Base-by-base conservation (phyloP, 106 monocot species). In the Dendrobium chrysotoxum region DNA sequence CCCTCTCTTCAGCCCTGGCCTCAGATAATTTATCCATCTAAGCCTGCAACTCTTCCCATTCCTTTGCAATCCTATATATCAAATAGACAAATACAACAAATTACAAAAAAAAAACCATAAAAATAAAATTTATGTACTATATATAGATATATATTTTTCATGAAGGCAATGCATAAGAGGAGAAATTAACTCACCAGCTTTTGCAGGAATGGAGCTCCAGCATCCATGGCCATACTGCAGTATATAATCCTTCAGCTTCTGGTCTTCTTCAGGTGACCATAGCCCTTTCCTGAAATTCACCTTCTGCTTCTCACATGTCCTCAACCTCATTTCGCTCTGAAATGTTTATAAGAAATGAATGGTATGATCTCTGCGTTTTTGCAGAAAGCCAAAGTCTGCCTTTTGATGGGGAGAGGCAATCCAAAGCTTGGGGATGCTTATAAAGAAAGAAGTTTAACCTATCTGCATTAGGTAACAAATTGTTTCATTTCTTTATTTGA, bases 1-100 rank as follows among this genome's bases (percentile, higher is more conserved):
- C 1, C 85, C 85, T 2, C 79, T 87, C 80, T 87, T 90, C 0
- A 90, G 83, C 53, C 87, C 90, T n/a, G 88, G 88, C 77, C 85
- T 85, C 80, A 88, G 77, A 82, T 88, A 88, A 65, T 88, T 88
- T 54, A 88, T 88, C 88, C 88, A 88, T 53, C 88, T 79, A 25
- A 88, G 64, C 12, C 88, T 85, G 71, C 88, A 88, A 28, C 85
- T 88, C 88, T 88, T 85, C 28, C 88, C 88, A 83, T 75, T 84
- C 75, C 80, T 75, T 18, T 84, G 84, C 75, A 84, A 53, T 6
- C 84, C 84, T 84, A n/a, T n/a, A n/a, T n/a, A 75, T 28, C 26
- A 18, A 7, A 42, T 7, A 74, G n/a, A 10, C 5, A 64, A 4
- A 44, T 40, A 18, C 20, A 38, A 31, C 17, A 30, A 9, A 10